Base-by-base conservation (phyloP, 2,329 filamentous ascomycete species). In the Aspergillus japonicus region DNA sequence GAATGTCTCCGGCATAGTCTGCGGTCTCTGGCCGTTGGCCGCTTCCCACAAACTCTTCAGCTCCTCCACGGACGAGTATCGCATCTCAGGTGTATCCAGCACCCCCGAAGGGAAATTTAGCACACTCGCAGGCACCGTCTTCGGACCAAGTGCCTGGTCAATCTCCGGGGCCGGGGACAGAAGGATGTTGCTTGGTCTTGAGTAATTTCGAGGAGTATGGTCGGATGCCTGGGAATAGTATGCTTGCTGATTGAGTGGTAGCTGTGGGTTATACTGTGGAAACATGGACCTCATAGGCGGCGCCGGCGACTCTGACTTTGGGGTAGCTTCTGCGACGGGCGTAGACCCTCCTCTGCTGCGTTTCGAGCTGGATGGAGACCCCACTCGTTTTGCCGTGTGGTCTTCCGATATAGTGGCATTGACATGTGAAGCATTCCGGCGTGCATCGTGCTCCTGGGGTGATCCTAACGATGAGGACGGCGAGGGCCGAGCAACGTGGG, bases 211-310 rank as follows among this genome's bases (percentile, higher is more conserved):
- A 57, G 23, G 62, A 47, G 14, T 52, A 51, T 64, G 60, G 29
- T 54, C 58, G 21, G 68, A 58, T 10, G 66, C 59, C 35, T 69
- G 70, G 8, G 73, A 72, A 50, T 70, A 73, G 60, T 78, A 77
- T 8, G 68, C 64, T 59, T 80, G 78, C 57, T 75, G 70, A 31
- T 60, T 69, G 39, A 76, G 65, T 16, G 75, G 69, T 1, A 76
- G 24, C 14, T 73, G 70, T 1, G 75, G 74, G 60, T 81, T 70
- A 60, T 79, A 79, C 10, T 68, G 75, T 7, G 79, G 79, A 60
- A 81, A 80, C 62, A 80, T 80, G 4, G 79, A 80, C 58, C 67
- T 74, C 63, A 81, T 79, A 11, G 76, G 75, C 23, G 73, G 59
- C 3, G 71, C 65, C 0, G 76, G 74, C 3, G 77, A 72, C 10